These are phyloP conservation scores for Brachypodium distachyon DNA, from an alignment of 202 grass and related monocot genomes.

Conservation along the genomic window DNA sequence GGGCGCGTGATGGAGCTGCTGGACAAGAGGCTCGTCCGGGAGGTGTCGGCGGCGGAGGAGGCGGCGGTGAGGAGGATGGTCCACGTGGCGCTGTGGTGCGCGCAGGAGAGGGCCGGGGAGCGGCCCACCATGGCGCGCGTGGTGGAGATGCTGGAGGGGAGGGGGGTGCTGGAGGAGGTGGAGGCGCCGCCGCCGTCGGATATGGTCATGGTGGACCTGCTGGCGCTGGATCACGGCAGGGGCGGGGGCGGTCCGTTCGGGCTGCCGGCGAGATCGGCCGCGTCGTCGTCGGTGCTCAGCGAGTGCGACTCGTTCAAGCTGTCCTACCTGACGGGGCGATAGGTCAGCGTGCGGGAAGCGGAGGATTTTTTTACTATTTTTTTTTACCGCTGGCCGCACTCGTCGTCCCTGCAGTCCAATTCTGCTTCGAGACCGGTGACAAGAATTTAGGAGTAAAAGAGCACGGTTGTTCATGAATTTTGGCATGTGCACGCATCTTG, in stretches of 20 bases:
- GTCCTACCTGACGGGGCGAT: slow-evolving; percentile 36
- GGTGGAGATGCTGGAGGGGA: slow-evolving; percentile 48
- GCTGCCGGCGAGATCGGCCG: not conserved
- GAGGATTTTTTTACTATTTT: too few species aligned
- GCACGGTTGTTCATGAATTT: too few species aligned
- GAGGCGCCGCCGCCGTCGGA: slow-evolving; percentile 39
- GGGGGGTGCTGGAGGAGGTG: slow-evolving; percentile 7
- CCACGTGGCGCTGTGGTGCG: slow-evolving; percentile 61
- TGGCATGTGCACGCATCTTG: too few species aligned
- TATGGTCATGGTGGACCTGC: slow-evolving; percentile 31
- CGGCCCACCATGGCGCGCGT: slow-evolving; percentile 51
- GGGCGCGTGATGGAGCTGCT: slow-evolving; percentile 34
- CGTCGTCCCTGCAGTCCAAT: too few species aligned
- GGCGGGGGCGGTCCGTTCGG: not conserved
- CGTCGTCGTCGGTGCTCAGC: not conserved
- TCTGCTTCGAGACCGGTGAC: too few species aligned
- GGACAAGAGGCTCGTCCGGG: slow-evolving; percentile 16
- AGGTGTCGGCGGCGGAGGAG: slow-evolving; percentile 7
- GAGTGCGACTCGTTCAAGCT: slow-evolving; percentile 23
- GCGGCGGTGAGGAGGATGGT: slow-evolving; percentile 27
- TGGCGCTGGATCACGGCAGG: not conserved
- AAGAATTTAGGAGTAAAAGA: too few species aligned
- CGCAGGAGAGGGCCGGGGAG: slow-evolving; percentile 38
- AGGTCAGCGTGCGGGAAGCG: too few species aligned
- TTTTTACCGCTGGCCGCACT: too few species aligned